Base-by-base conservation (phyloP, 139 green algal genomes). In the Micromonas pusilla region DNA sequence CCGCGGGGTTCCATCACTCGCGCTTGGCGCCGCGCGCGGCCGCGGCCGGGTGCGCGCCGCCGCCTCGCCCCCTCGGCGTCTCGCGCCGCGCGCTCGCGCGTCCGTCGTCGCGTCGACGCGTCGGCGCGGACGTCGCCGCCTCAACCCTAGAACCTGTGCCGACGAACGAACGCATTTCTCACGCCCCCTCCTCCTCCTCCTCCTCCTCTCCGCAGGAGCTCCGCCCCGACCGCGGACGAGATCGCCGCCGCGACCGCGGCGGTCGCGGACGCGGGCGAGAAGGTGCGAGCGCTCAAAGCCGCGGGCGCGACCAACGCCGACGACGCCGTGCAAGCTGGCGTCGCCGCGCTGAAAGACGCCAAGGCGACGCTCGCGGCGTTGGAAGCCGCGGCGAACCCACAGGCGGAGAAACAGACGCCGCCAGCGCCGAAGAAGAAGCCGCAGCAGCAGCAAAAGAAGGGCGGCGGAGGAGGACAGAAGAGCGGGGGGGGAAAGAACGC, bases 381-480 rank as follows among this genome's bases (percentile, higher is more conserved):
- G 28, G 63, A 70, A 16, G 20, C 20, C 26, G 26, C n/a, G 16
- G 26, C 62, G 16, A 16, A 20, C 25, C 25, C 62, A 16, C 5
- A 6, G 62, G 5, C n/a, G 63, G 31, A 70, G 63, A 70, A 70
- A 68, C n/a, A 6, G n/a, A 32, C 13, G 62, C 62, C 62, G 16
- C 16, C 62, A 33, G 1, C 2, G 3, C 26, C 64, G 26, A 31
- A 72, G 31, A 72, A 72, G 64, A 72, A 30, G 63, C 9, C 63
- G n/a, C n/a, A n/a, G 60, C 19, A 5, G 13, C 45, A 13, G 72
- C 45, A 78, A 78, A 78, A 78, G 52, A 57, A 66, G 52, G 53
- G 53, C 1, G 30, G 30, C 5, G 71, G 71, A 26, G 23, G 23
- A 16, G 5, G 45, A 54, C 19, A 73, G 31, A 45, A 73, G 20